A percentile compares a stretch with the other conserved stretches of the same genome.
These are phyloP conservation scores for Lomentospora prolificans DNA, from an alignment of 2,329 filamentous ascomycete species.

Conservation along the genomic window DNA sequence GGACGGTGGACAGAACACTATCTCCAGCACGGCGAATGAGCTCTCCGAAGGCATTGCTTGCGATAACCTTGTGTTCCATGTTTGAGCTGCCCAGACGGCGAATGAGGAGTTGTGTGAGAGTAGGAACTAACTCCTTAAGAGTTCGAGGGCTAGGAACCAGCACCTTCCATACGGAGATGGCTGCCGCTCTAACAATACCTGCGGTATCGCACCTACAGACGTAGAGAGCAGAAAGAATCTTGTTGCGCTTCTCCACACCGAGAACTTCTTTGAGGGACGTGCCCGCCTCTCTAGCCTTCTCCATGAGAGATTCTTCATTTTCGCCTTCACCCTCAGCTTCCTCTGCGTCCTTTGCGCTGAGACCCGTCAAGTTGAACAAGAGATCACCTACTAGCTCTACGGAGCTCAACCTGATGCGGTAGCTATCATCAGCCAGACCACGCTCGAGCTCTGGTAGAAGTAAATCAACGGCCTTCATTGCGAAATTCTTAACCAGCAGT, in stretches of 20 bases:
- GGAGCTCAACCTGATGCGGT: slow-evolving; percentile 95
- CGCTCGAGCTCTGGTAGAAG: slow-evolving; percentile 90
- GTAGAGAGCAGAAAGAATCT: slow-evolving; percentile 92
- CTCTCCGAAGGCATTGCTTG: slow-evolving; percentile 91
- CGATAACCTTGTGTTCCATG: slow-evolving; percentile 98
- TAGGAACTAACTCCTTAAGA: slow-evolving; percentile 90
- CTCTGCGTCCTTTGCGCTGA: slow-evolving; percentile 66
- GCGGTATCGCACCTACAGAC: slow-evolving; percentile 97
- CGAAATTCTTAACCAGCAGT: slow-evolving; percentile 96
- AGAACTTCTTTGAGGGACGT: slow-evolving; percentile 90
- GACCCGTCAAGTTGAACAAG: slow-evolving; percentile 93
- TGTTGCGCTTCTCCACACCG: slow-evolving; percentile 93
- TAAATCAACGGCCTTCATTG: slow-evolving; percentile 86
- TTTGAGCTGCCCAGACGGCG: slow-evolving; percentile 88
- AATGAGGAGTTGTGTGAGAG: slow-evolving; percentile 89
- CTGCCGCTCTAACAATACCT: slow-evolving; percentile 77
- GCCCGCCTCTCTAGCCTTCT: slow-evolving; percentile 72
- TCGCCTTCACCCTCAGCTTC: slow-evolving; percentile 52
- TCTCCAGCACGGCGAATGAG: slow-evolving; percentile 96
- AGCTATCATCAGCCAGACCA: slow-evolving; percentile 92
- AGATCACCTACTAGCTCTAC: slow-evolving; percentile 95
- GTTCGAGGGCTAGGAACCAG: slow-evolving; percentile 85
- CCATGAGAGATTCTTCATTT: slow-evolving; percentile 69
- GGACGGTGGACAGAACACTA: slow-evolving; percentile 73
- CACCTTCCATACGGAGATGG: slow-evolving; percentile 93